Conservation (phyloP, 2,329 filamentous ascomycete species). For the Teratosphaeria epicoccoides region DNA sequence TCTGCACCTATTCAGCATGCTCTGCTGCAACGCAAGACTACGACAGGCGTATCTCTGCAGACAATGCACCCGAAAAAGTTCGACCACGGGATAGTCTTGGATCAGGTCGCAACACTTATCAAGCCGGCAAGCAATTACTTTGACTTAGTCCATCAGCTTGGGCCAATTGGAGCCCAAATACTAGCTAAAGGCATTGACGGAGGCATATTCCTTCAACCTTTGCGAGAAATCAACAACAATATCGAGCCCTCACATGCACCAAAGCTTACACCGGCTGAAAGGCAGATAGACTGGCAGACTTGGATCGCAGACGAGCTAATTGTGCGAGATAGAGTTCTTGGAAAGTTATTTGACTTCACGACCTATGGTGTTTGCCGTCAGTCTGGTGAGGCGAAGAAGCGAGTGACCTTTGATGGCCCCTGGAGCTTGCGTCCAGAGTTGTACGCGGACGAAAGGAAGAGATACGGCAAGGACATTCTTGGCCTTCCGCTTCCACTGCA, state of each 20-base stretch:
- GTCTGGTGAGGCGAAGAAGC: conserved; percentile 1
- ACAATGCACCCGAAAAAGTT: conserved; percentile 69
- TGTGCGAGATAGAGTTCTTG: conserved; percentile 50
- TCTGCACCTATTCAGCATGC: conserved; percentile 79
- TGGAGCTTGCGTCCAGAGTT: conserved; percentile 1
- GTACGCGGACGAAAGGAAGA: not conserved
- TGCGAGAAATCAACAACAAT: conserved; percentile 13
- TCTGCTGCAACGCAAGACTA: conserved; percentile 50
- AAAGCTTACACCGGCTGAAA: conserved; percentile 59
- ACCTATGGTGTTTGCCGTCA: conserved; percentile 11
- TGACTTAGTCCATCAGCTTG: conserved; percentile 46
- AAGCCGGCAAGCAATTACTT: conserved; percentile 35
- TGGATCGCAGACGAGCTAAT: conserved; percentile 47
- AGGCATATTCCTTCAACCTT: conserved; percentile 55
- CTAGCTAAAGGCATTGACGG: conserved; percentile 55
- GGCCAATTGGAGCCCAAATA: conserved; percentile 56
- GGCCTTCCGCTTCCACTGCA: not conserved
- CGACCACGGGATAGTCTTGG: conserved; percentile 66
- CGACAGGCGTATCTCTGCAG: conserved; percentile 73
- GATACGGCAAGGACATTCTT: not conserved
- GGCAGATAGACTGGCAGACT: conserved; percentile 49
- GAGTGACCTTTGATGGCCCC: conserved; percentile 5
- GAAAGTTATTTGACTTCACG: conserved; percentile 52
- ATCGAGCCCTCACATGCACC: conserved; percentile 46
- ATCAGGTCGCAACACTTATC: conserved; percentile 49